Base-by-base conservation (phyloP, 108 stramenopile genomes). In the Epithemia pelagica region DNA sequence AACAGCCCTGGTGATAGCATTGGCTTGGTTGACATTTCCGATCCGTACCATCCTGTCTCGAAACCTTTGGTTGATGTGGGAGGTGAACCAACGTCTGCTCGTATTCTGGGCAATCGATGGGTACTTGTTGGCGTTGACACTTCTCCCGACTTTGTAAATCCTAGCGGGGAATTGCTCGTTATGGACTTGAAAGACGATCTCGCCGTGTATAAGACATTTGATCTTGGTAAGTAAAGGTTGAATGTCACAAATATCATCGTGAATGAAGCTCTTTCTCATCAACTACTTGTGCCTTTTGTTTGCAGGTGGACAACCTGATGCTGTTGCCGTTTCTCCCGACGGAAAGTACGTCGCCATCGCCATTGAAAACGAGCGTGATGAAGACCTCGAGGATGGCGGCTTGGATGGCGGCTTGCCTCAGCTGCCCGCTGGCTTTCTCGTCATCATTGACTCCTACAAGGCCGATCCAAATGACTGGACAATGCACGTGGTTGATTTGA, bases 361-460 rank as follows among this genome's bases (percentile, higher is more conserved):
- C 68, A 85, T 89, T 31, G 88, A 85, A 62, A 85, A 89, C 58
- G 82, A 83, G 56, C 80, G 89, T 32, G 82, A 81, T 59, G 82
- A 84, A 70, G 83, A 84, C 57, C 33, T 82, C 1, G 66, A 59
- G 24, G 85, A 79, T 30, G 83, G 74, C 28, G 59, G 19, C 32
- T 73, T 69, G 24, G 85, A 79, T 30, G 83, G 74, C 28, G 59
- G 19, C 32, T 73, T 69, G 56, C 81, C 82, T 10, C 81, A 79
- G 71, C 54, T 78, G 28, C 82, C 82, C 23, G 74, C 79, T 28
- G 88, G 82, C 19, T 82, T 60, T 31, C 60, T 89, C 29, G 65
- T 68, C 2, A 59, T 85, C 29, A 32, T 88, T 37, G 73, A 74
- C 28, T 24, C 58, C 0, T 0, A 29, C 3, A 68, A 68, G 28